Evolutionary conservation across 2,329 filamentous ascomycete genomes (phyloP).

Genomic region (Aquanectria penicillioides): DNA sequence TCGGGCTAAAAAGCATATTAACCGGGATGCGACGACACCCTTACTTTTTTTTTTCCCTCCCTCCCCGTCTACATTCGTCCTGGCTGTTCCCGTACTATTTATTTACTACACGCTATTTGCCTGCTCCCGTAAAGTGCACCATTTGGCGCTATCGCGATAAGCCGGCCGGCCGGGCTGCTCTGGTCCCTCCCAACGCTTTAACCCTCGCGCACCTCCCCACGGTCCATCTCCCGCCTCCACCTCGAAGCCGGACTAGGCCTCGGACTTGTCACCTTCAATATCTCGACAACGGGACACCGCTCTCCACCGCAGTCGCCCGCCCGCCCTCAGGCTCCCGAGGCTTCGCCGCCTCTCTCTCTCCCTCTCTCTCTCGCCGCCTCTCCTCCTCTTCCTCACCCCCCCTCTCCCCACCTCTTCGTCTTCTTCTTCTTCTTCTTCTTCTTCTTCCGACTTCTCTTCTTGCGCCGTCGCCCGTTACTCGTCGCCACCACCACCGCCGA

Average conservation of each 20-base stretch:
- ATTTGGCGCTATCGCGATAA: constrained; percentile 16
- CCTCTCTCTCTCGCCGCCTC: not conserved
- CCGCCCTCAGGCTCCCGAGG: constrained; percentile 4
- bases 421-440: not conserved
- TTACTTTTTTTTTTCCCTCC: too few species aligned
- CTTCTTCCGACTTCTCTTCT: too few species aligned
- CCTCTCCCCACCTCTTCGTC: not conserved
- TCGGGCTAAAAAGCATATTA: too few species aligned
- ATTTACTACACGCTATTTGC: too few species aligned
- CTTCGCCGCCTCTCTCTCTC: not conserved
- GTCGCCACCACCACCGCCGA: constrained; percentile 2
- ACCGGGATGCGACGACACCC: too few species aligned
- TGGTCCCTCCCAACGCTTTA: constrained; percentile 10
- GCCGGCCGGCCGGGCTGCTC: constrained; percentile 5
- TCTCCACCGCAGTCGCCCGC: not conserved
- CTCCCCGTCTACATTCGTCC: too few species aligned
- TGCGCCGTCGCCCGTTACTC: too few species aligned
- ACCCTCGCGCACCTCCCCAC: constrained; percentile 14
- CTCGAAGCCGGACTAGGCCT: too few species aligned
- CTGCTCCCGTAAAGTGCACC: too few species aligned
- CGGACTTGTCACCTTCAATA: too few species aligned
- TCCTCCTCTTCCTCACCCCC: not conserved
- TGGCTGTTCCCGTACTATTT: too few species aligned
- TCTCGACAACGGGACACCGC: too few species aligned
- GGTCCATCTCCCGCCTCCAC: not conserved